Conservation (phyloP, 345 rosid genomes). For the Salix exigua region DNA sequence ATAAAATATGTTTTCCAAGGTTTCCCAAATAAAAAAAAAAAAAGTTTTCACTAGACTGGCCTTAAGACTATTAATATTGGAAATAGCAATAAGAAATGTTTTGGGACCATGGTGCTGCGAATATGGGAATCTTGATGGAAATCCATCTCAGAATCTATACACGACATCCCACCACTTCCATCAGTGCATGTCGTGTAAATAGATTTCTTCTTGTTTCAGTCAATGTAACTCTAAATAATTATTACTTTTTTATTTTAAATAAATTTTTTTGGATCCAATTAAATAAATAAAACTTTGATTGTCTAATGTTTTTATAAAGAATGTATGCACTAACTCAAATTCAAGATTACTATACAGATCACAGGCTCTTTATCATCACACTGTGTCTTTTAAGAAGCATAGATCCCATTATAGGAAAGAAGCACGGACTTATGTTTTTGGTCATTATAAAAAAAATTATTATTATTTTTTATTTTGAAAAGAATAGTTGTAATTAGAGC, state of each 20-base stretch:
- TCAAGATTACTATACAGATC: too few species aligned
- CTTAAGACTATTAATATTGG: too few species aligned
- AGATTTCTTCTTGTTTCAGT: not conserved
- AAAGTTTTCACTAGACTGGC: too few species aligned
- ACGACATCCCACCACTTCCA: not conserved
- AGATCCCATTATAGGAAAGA: constrained; percentile 2
- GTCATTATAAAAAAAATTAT: too few species aligned
- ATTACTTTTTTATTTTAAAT: too few species aligned
- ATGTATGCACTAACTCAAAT: accelerated
- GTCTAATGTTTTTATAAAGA: too few species aligned
- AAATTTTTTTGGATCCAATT: too few species aligned
- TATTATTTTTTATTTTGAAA: not conserved
- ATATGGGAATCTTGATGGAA: constrained; percentile 27
- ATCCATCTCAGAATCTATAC: constrained; percentile 25
- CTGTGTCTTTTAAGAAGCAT: accelerated
- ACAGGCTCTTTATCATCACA: accelerated
- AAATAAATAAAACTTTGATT: too few species aligned
- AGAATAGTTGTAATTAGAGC: not conserved
- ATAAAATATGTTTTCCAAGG: too few species aligned
- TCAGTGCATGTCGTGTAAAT: not conserved
- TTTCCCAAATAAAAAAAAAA: too few species aligned
- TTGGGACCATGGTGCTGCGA: not conserved
- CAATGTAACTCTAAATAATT: too few species aligned
- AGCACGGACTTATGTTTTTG: not conserved
- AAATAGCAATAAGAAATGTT: not conserved